Conservation (phyloP, 192 early-diverging fungal genomes). For the Coemansia sp. region DNA sequence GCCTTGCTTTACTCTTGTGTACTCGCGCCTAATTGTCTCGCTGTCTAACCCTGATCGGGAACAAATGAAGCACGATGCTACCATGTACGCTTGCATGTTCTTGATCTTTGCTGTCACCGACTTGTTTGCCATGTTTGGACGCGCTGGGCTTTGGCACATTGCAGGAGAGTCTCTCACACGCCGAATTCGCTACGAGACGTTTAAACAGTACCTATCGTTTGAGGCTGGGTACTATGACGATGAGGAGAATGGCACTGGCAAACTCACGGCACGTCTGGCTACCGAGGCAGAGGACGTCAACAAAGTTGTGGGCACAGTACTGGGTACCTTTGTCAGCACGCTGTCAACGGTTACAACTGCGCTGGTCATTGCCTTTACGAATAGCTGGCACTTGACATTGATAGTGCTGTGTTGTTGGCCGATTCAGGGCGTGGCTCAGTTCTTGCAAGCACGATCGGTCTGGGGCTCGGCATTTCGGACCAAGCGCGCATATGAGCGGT, state of each 20-base stretch:
- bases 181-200: slow-evolving; percentile 60
- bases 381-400: slow-evolving; percentile 62
- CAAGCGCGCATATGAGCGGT: slow-evolving; percentile 64
- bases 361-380: slow-evolving; percentile 52
- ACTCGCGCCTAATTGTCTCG: slow-evolving; percentile 41
- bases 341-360: slow-evolving; percentile 34
- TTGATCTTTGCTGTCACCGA: slow-evolving; percentile 52
- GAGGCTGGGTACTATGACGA: slow-evolving; percentile 76
- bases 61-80: slow-evolving; percentile 23
- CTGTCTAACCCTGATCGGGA: slow-evolving; percentile 19
- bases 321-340: slow-evolving; percentile 32
- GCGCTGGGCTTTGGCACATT: slow-evolving; percentile 58
- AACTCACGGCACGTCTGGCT: slow-evolving; percentile 69
- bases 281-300: slow-evolving; percentile 64
- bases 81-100: slow-evolving; percentile 47
- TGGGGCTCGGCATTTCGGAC: slow-evolving; percentile 53
- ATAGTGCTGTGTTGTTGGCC: slow-evolving; percentile 68
- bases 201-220: slow-evolving; percentile 65
- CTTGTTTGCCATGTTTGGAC: slow-evolving; percentile 56
- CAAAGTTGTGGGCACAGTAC: slow-evolving; percentile 44
- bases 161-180: slow-evolving; percentile 64
- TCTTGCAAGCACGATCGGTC: slow-evolving; percentile 59
- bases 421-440: slow-evolving; percentile 60
- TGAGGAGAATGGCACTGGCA: slow-evolving; percentile 65
- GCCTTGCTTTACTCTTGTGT: slow-evolving; percentile 75